Evolutionary conservation across 139 green algal species (phyloP), one percentile per base, ranked within the genome.

Genomic region (Zygnema cylindricum): DNA sequence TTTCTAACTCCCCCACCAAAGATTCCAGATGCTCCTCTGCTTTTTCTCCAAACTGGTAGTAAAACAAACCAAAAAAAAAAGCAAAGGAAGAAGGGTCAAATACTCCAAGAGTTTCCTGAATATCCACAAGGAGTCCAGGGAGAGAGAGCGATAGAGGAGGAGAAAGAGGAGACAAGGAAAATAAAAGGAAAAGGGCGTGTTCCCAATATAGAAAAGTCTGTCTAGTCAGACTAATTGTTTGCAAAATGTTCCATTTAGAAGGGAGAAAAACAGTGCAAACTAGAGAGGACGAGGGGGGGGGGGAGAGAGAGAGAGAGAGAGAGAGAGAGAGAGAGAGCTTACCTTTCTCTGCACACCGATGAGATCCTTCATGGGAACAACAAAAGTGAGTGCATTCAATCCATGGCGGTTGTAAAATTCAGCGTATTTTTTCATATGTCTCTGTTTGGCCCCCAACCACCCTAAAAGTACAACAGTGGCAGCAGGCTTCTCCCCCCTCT

Each of bases 381-480:
- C 69, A 82, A 91, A 91, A 16, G 86, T 91, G 55, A 91, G 55
- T 30, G 57, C 82, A 39, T 91, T 30, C 30, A 90, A n/a, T 0
- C 86, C 86, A 32, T 69, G 43, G 30, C 38, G 32, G 11, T 55
- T 89, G 86, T 91, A 91, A 81, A 81, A 91, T 43, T 91, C 86
- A 3, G 86, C 81, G 86, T 91, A 91, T 39, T 40, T 35, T 33
- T 69, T 55, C 81, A 91, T 39, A 38, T 91, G 86, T 36, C 36
- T 43, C 86, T 91, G 86, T 82, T 91, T 55, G 30, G 81, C 55
- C 30, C 86, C 86, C 84, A 91, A 82, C 86, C 86, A 91, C 32
- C 86, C 86, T 1, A 91, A 73, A 42, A 91, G 86, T 82, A 91
- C 86, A 81, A 91, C 86, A 38, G 55, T 54, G 69, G 71, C 21